Evolutionary conservation across 495 filamentous ascomycete species (phyloP), one percentile per base, ranked within the genome.

Genomic region (Aspergillus haitiensis): DNA sequence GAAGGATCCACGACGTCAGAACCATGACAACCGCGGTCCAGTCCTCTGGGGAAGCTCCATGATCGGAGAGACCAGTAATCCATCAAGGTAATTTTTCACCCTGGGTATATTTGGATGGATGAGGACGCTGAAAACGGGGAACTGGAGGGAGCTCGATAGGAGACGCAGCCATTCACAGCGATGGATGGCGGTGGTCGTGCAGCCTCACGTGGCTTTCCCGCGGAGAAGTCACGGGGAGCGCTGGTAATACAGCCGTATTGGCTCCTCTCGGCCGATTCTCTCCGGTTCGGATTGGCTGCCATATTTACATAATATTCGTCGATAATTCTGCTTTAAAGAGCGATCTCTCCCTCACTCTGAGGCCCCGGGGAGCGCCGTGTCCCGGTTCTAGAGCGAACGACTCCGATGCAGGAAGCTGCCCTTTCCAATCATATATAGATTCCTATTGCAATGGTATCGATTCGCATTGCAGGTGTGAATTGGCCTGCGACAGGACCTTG

Each of bases 231-330:
- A 16, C 37, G 35, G 9, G 50, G 3, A 27, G 8, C 6, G 39
- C 58, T 5, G 18, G 40, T 18, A 52, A 51, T 32, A 54, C 44
- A 21, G 32, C 21, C 32, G 7, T 44, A 58, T 35, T 10, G 16
- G 6, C 47, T 62, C 65, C 58, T 69, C 64, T 75, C 74, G 72
- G 74, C 74, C 74, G 72, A 76, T 61, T 68, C 58, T 34, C 16
- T 60, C 55, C 46, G 49, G 55, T 64, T 46, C 51, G 59, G 65
- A 10, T n/a, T 27, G 21, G 45, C 35, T 51, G 27, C 34, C 11
- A 11, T 55, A 7, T 48, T 49, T 36, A 36, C 45, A 48, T 13
- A n/a, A 50, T 18, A 48, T 48, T 35, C 55, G 32, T 16, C 32
- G 16, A 50, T 47, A 47, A 47, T 47, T 21, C 55, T 33, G 55